These are phyloP conservation scores for Tolypocladium guangdongense DNA, from an alignment of 2,329 filamentous ascomycete genomes.

Conservation along the genomic window DNA sequence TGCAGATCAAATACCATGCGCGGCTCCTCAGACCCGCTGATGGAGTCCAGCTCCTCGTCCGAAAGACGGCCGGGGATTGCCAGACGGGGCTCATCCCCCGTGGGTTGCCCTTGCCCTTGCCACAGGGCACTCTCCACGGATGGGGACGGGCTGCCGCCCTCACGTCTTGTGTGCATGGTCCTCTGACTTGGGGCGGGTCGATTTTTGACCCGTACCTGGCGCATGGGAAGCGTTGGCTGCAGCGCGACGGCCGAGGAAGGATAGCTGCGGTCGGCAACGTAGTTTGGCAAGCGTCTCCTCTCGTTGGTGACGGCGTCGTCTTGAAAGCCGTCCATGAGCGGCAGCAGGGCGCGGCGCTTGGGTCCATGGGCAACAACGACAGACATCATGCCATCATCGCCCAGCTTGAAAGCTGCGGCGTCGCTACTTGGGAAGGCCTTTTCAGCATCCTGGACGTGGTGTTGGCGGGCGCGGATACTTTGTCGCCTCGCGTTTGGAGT, in stretches of 20 bases:
- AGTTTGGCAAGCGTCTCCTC: slow-evolving; percentile 7
- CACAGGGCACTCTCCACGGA: slow-evolving; percentile 11
- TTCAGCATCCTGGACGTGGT: not conserved
- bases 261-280: slow-evolving; percentile 4
- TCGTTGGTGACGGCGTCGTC: slow-evolving; percentile 9
- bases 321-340: slow-evolving; percentile 23
- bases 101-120: slow-evolving; percentile 10
- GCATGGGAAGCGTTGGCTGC: not conserved
- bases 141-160: slow-evolving; percentile 12
- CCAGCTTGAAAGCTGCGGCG: slow-evolving; percentile 19
- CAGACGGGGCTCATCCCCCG: slow-evolving; percentile 8
- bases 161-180: not conserved
- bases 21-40: slow-evolving; percentile 11
- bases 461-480: not conserved
- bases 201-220: slow-evolving; percentile 1
- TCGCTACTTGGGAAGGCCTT: slow-evolving; percentile 3
- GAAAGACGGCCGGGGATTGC: slow-evolving; percentile 8
- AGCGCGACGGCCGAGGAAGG: not conserved
- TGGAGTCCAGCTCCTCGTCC: slow-evolving; percentile 13
- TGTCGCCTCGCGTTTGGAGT: slow-evolving; percentile 3
- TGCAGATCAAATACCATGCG: slow-evolving; percentile 13
- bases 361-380: slow-evolving; percentile 16
- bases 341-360: slow-evolving; percentile 11
- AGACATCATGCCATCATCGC: slow-evolving; percentile 26
- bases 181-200: not conserved